Conservation (phyloP, 2,329 filamentous ascomycete genomes). For the Passalora sequoiae region DNA sequence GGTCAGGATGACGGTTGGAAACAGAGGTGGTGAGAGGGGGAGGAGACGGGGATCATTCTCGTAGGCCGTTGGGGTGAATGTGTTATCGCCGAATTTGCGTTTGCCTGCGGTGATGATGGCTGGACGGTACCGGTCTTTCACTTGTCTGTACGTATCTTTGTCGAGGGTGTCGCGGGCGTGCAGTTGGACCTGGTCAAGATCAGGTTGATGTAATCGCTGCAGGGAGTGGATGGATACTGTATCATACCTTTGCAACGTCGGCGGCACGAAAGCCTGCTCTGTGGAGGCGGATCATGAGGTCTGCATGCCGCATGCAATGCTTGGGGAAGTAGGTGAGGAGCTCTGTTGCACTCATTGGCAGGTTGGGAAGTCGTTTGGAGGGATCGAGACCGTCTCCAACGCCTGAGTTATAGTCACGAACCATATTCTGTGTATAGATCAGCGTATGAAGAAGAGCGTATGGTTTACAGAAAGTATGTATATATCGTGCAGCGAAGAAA, state of each 20-base stretch:
- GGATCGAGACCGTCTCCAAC: not conserved
- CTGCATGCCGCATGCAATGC: not conserved
- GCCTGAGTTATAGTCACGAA: slow-evolving; percentile 1
- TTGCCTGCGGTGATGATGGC: slow-evolving; percentile 1
- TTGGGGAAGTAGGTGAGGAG: slow-evolving; percentile 1
- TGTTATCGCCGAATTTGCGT: not conserved
- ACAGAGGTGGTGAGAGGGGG: not conserved
- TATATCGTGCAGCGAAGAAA: too few species aligned
- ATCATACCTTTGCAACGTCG: not conserved
- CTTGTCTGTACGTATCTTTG: not conserved
- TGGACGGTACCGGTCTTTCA: not conserved
- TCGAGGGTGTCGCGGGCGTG: not conserved
- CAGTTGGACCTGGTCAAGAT: not conserved
- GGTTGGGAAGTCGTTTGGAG: not conserved
- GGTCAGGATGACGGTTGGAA: not conserved
- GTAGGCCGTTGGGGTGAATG: not conserved
- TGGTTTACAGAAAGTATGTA: too few species aligned
- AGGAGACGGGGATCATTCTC: not conserved
- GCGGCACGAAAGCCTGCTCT: not conserved
- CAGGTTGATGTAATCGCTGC: not conserved
- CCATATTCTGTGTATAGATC: not conserved
- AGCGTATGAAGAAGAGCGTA: too few species aligned
- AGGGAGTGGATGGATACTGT: not conserved
- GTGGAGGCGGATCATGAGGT: not conserved
- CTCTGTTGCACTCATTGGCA: not conserved